Base-by-base conservation (phyloP, 768 basidiomycete genomes). In the Russula vinacea region DNA sequence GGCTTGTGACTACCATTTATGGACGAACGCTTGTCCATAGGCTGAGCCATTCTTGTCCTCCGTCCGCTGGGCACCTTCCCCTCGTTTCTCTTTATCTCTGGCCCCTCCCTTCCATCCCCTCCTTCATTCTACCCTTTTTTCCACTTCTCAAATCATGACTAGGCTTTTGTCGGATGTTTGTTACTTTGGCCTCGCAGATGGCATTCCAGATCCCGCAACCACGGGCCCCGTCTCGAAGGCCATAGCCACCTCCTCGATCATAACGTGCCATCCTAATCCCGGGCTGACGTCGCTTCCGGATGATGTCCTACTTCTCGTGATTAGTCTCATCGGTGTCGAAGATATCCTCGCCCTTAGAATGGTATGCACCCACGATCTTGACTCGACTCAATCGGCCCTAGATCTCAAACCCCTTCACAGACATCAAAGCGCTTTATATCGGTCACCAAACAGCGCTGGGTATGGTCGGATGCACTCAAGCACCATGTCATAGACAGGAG, bases 361-460 rank as follows among this genome's bases (percentile, higher is more conserved):
- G 72, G 75, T 74, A 63, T n/a, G 74, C 60, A 10, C 56, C 44
- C 62, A 52, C 45, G 44, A 56, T 59, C 40, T 60, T 66, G 32
- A 47, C 56, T 67, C 56, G 45, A 60, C 62, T 42, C 37, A 56
- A 64, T 62, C 62, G 52, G 55, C n/a, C 14, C 24, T 26, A 42
- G 49, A 61, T 58, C 45, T 62, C 59, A 40, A 2, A 55, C 47
- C 49, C 56, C 37, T 33, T 37, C 42, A 11, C 64, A 76, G 76
- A 73, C 74, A 29, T 74, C 71, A 13, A 71, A 71, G 32, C 71
- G 71, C 16, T 66, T 76, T 45, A 70, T 54, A 49, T 47, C 69
- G 11, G 65, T 77, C 55, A 74, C 75, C 50, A 75, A 73, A 66
- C 61, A 73, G 50, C 75, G 76, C 57, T 76, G 74, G 74, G 74